Conservation (phyloP, 148 eudicot species). For the Fagopyrum tataricum region DNA sequence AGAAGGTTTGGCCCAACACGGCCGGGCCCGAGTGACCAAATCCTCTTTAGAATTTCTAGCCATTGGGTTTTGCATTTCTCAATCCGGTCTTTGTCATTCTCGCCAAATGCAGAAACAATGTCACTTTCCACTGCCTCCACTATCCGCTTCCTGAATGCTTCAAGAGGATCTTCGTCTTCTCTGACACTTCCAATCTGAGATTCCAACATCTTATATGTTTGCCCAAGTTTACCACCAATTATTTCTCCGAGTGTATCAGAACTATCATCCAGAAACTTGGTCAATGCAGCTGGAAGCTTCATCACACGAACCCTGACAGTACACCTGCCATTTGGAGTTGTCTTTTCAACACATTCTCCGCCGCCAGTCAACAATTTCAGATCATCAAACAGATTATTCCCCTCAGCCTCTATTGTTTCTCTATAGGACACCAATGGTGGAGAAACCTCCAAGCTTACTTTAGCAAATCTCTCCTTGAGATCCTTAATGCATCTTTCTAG, state of each 20-base stretch:
- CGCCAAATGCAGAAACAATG: slow-evolving; percentile 34
- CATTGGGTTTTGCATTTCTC: slow-evolving; percentile 51
- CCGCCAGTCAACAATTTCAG: slow-evolving; percentile 42
- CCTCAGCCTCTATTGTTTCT: slow-evolving; percentile 85
- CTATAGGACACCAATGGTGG: slow-evolving; percentile 81
- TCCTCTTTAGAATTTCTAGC: slow-evolving; percentile 61
- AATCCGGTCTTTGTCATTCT: slow-evolving; percentile 40
- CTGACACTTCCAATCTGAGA: slow-evolving; percentile 40
- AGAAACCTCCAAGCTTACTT: slow-evolving; percentile 80
- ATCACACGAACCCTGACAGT: slow-evolving; percentile 65
- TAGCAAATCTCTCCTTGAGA: slow-evolving; percentile 84
- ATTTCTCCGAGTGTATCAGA: slow-evolving; percentile 63
- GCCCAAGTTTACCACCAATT: slow-evolving; percentile 60
- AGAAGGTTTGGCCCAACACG: slow-evolving; percentile 92
- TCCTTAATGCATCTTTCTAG: slow-evolving; percentile 90
- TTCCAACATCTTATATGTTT: slow-evolving; percentile 50
- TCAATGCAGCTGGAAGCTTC: slow-evolving; percentile 73
- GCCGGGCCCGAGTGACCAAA: slow-evolving; percentile 87
- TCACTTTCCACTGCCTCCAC: slow-evolving; percentile 68
- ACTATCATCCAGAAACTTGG: slow-evolving; percentile 78
- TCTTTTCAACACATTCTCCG: slow-evolving; percentile 61
- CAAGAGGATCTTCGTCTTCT: slow-evolving; percentile 62
- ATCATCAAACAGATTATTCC: slow-evolving; percentile 48
- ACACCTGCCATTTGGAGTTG: slow-evolving; percentile 89
- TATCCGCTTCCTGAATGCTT: slow-evolving; percentile 60